A percentile compares a stretch with the other conserved stretches of the same genome.
Conservation (phyloP, 139 green algal genomes). For the Chlorella sp. region DNA sequence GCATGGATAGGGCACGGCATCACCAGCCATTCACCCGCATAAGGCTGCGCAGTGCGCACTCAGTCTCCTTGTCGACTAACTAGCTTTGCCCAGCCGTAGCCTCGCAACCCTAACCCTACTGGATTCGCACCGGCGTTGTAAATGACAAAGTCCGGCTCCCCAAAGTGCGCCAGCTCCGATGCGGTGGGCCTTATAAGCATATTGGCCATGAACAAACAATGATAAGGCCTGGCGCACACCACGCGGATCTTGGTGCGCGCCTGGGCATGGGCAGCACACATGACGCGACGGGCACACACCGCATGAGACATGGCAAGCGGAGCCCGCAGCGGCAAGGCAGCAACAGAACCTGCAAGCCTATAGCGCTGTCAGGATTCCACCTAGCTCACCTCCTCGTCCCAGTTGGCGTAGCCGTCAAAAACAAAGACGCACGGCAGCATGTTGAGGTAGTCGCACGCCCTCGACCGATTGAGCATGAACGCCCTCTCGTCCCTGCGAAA, state of each 20-base stretch:
- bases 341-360: too few relatives aligned
- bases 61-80: too few relatives aligned
- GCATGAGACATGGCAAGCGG: too few relatives aligned
- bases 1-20: too few relatives aligned
- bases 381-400: slow-evolving; percentile 38
- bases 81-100: too few relatives aligned
- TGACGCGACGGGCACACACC: neutral
- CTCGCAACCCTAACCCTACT: too few relatives aligned
- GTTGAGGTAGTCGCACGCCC: slow-evolving; percentile 86
- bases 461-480: slow-evolving; percentile 21
- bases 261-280: too few relatives aligned
- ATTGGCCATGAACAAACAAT: slow-evolving; percentile 97
- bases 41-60: too few relatives aligned
- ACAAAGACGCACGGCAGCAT: slow-evolving; percentile 69
- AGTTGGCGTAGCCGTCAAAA: slow-evolving; percentile 84
- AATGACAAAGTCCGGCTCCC: slow-evolving; percentile 52
- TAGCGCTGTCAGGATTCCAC: too few relatives aligned
- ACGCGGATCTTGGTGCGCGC: slow-evolving; percentile 69
- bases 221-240: slow-evolving; percentile 83
- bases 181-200: slow-evolving; percentile 87
- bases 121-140: slow-evolving; percentile 27
- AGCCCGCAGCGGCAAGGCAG: too few relatives aligned
- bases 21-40: too few relatives aligned
- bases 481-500: slow-evolving; percentile 29
- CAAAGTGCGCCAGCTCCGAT: slow-evolving; percentile 78